These are phyloP conservation scores for Panus rudis DNA, from an alignment of 768 basidiomycete genomes.

Conservation along the genomic window DNA sequence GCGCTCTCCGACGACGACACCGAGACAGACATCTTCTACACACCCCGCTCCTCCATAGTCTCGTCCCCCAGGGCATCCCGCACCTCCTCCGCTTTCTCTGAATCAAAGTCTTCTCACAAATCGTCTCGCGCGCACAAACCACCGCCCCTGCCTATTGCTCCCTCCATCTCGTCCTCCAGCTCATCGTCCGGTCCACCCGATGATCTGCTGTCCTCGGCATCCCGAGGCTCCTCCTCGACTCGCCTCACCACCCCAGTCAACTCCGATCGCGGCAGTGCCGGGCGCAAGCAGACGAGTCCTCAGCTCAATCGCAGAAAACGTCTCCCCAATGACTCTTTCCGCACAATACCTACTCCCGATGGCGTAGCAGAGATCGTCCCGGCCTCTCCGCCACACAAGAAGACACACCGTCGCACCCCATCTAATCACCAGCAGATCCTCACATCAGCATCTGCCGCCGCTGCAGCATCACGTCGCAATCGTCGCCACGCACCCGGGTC, in stretches of 20 bases:
- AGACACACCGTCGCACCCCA: too few relatives aligned
- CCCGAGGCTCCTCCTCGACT: constrained; percentile 30
- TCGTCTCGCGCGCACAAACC: too few relatives aligned
- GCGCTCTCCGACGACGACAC: constrained; percentile 21
- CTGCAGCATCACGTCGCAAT: background rate
- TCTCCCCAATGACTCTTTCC: too few relatives aligned
- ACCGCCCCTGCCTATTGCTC: constrained; percentile 29
- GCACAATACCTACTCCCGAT: too few relatives aligned
- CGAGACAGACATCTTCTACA: constrained; percentile 53
- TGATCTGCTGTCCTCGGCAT: too few relatives aligned
- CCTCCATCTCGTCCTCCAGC: constrained; percentile 13
- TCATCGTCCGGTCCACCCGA: constrained; percentile 37
- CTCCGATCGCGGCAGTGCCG: constrained; percentile 15
- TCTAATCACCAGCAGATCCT: too few relatives aligned
- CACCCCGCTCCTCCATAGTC: constrained; percentile 34
- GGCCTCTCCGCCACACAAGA: too few relatives aligned
- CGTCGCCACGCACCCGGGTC: background rate
- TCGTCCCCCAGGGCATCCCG: constrained; percentile 47
- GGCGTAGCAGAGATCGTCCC: too few relatives aligned
- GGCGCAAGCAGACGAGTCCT: too few relatives aligned
- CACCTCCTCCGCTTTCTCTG: constrained; percentile 25
- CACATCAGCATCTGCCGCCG: constrained; percentile 22
- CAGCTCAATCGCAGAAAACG: too few relatives aligned
- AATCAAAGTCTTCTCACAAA: constrained; percentile 20
- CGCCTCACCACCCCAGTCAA: constrained; percentile 24